phyloP scores from a whole-genome alignment of 305 asterid genomes.

The Plantago coronopus region DNA sequence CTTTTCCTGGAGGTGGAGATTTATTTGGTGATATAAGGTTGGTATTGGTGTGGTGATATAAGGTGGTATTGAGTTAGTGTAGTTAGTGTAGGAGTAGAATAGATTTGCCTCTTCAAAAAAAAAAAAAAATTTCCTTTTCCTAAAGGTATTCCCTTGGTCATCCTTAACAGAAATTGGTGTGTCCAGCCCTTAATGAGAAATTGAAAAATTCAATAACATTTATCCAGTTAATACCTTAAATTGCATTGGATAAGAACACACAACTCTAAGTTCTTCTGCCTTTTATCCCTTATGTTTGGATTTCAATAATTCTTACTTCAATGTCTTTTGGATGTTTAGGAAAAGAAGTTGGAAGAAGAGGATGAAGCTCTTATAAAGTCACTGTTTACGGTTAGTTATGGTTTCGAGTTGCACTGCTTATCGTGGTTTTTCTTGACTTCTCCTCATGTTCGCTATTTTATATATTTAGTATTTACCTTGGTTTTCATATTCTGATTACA shows the following conservation, averaged over 20 bases:
- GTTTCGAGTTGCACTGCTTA: background rate
- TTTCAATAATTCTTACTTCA: background rate
- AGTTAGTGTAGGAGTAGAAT: too few relatives aligned
- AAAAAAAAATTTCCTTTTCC: background rate
- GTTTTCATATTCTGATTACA: slow-evolving; percentile 7
- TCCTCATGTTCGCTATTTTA: background rate
- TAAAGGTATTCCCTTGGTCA: background rate
- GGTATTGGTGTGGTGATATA: too few relatives aligned
- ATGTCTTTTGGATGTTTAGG: slow-evolving; percentile 28
- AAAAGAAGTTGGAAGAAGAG: slow-evolving; percentile 55
- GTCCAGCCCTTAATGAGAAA: background rate
- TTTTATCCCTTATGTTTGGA: background rate
- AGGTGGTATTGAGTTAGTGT: too few relatives aligned
- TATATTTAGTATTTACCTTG: slow-evolving; percentile 3
- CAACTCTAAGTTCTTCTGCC: background rate
- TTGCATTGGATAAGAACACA: background rate
- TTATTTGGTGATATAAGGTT: too few relatives aligned
- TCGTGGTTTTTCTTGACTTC: background rate
- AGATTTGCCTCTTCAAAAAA: too few relatives aligned
- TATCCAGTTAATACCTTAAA: background rate
- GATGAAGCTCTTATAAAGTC: slow-evolving; percentile 67
- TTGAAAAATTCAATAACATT: background rate
- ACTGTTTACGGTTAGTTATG: slow-evolving; percentile 37
- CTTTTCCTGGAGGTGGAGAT: too few relatives aligned
- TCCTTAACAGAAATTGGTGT: background rate